Conservation (phyloP, 1,284 basidiomycete species). For the Tilletiopsis washingtonensis region DNA sequence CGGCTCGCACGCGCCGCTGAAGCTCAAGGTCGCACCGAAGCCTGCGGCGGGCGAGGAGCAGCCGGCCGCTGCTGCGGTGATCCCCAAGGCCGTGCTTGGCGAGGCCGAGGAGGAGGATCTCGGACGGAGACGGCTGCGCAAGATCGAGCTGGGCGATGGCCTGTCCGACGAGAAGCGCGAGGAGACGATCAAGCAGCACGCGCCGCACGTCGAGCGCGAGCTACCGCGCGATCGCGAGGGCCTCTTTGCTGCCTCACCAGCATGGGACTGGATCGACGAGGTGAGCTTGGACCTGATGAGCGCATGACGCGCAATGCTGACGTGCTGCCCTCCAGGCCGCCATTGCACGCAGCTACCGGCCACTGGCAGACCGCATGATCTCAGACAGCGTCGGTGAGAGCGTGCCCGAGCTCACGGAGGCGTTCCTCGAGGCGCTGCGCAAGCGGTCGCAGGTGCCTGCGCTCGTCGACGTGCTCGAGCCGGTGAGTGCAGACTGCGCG, state of each 20-base stretch:
- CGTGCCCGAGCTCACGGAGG: conserved; percentile 34
- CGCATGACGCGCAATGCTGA: neutral
- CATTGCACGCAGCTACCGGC: conserved; percentile 18
- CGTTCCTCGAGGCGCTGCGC: conserved; percentile 24
- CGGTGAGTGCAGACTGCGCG: conserved; percentile 17
- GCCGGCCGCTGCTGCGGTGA: neutral
- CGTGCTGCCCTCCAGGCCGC: neutral
- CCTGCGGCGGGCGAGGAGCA: neutral
- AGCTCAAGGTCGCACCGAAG: conserved; percentile 17
- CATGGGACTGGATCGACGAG: conserved; percentile 32
- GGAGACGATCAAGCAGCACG: conserved; percentile 8
- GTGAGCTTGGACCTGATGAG: neutral
- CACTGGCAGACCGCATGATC: conserved; percentile 28
- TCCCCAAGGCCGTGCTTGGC: conserved; percentile 14
- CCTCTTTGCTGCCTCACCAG: conserved; percentile 17
- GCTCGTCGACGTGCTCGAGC: conserved; percentile 29
- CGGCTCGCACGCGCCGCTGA: conserved; percentile 25
- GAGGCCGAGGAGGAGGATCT: conserved; percentile 31
- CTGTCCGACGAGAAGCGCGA: conserved; percentile 11
- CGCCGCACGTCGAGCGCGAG: conserved; percentile 4
- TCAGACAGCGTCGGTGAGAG: conserved; percentile 35
- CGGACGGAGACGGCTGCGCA: conserved; percentile 14
- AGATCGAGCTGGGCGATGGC: conserved; percentile 23
- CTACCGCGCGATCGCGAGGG: conserved; percentile 9
- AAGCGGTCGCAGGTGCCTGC: conserved; percentile 11